These are phyloP conservation scores for Candida andamanensis DNA, from an alignment of 805 yeast genomes.

Conservation along the genomic window DNA sequence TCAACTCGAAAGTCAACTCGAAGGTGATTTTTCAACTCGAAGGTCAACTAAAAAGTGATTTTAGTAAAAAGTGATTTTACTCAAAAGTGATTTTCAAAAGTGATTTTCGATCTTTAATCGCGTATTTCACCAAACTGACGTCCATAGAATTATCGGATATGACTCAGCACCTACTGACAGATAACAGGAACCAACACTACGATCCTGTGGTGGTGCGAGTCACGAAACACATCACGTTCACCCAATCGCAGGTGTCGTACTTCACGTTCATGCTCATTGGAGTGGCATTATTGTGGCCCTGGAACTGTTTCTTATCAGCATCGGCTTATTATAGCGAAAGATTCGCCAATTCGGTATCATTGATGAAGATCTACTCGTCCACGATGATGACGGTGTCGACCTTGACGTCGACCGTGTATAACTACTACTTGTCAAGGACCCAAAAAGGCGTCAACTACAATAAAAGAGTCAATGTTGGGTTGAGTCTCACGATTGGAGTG, in stretches of 20 bases:
- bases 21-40: no score
- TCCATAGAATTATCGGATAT: constrained; percentile 14
- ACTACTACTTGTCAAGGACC: constrained; percentile 56
- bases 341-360: constrained; percentile 44
- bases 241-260: constrained; percentile 39
- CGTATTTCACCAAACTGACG: no score
- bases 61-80: no score
- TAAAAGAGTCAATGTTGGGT: constrained; percentile 56
- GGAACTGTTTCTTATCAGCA: constrained; percentile 90
- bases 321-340: constrained; percentile 70
- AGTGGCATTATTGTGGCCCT: constrained; percentile 86
- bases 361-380: constrained; percentile 62
- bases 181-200: constrained; percentile 2
- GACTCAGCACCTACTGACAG: constrained; percentile 11
- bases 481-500: constrained; percentile 48
- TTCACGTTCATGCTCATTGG: constrained; percentile 65
- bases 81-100: no score
- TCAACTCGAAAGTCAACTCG: no score
- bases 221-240: constrained; percentile 4
- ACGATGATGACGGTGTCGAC: constrained; percentile 89
- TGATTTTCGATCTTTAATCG: no score
- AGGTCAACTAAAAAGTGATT: no score
- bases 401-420: constrained; percentile 54
- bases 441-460: constrained; percentile 59
- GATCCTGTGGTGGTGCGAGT: constrained; percentile 18